Conservation (phyloP, 345 rosid species). For the Bruguiera parviflora region DNA sequence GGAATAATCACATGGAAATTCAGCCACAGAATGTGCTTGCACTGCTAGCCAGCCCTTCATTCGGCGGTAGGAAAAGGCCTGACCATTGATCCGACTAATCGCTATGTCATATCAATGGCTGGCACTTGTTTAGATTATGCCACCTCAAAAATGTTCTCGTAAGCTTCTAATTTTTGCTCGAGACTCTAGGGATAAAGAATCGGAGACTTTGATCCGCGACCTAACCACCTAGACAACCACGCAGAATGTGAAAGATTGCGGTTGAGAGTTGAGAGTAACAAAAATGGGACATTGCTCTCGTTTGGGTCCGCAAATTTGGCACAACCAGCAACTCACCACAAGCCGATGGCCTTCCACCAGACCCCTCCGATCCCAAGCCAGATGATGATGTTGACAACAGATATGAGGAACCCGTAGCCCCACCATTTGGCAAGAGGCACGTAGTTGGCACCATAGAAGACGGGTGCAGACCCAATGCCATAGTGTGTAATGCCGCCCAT, state of each 20-base stretch:
- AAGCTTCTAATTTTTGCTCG: neutral
- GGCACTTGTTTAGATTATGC: neutral
- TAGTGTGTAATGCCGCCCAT: conserved; percentile 99
- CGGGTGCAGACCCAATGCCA: conserved; percentile 97
- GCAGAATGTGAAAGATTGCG: conserved; percentile 5
- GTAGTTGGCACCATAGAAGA: conserved; percentile 93
- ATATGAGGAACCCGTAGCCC: conserved; percentile 87
- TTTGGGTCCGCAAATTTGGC: conserved; percentile 3
- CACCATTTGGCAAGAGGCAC: conserved; percentile 94
- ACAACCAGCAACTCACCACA: conserved; percentile 50
- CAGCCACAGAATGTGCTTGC: neutral
- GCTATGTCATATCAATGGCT: neutral
- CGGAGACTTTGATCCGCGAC: conserved; percentile 13
- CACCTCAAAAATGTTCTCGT: conserved; percentile 31
- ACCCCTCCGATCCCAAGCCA: conserved; percentile 97
- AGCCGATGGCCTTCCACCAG: conserved; percentile 95
- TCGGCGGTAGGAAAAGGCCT: neutral
- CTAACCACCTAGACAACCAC: conserved; percentile 9
- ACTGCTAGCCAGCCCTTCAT: neutral
- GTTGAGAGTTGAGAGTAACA: neutral
- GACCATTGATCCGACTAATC: conserved; percentile 2
- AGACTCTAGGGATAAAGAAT: conserved; percentile 26
- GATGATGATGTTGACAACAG: conserved; percentile 72
- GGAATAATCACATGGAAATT: neutral
- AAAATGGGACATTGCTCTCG: neutral